Conservation (phyloP, 176 grass and related monocot species). For the Zea luxurians region DNA sequence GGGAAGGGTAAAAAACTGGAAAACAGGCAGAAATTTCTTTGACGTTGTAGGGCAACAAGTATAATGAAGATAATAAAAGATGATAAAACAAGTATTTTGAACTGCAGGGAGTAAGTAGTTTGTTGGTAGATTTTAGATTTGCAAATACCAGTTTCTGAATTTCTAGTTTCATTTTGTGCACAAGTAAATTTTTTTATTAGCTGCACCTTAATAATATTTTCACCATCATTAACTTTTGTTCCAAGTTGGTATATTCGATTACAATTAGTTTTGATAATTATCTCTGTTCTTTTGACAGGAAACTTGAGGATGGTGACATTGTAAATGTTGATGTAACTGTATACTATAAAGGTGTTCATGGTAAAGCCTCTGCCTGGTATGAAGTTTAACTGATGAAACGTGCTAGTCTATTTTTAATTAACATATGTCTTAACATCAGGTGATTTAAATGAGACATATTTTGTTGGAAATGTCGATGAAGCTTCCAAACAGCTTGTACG, state of each 20-base stretch:
- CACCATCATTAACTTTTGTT: not conserved
- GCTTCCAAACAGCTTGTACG: conserved; percentile 89
- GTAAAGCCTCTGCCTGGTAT: conserved; percentile 51
- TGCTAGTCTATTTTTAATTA: conserved; percentile 22
- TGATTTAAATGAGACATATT: conserved; percentile 98
- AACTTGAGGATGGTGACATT: conserved; percentile 96
- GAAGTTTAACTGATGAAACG: conserved; percentile 22
- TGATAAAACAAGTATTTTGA: not conserved
- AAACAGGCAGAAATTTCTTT: not conserved
- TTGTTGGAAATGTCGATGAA: conserved; percentile 97
- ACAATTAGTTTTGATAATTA: conserved; percentile 35
- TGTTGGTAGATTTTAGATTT: not conserved
- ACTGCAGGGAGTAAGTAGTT: not conserved
- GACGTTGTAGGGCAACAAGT: not conserved
- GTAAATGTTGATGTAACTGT: conserved; percentile 94
- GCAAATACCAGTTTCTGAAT: not conserved
- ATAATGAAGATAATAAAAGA: not conserved
- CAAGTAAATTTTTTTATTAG: not conserved
- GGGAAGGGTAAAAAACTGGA: not conserved
- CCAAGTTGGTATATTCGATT: not conserved
- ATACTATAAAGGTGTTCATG: conserved; percentile 90
- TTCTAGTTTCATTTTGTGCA: not conserved
- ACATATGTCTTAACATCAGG: conserved; percentile 51
- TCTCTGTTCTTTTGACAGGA: conserved; percentile 60
- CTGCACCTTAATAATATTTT: not conserved